Evolutionary conservation across 208 protist genomes (phyloP), one percentile per base, ranked within the genome.

Genomic region (Kentomonas sorsogonicus): DNA sequence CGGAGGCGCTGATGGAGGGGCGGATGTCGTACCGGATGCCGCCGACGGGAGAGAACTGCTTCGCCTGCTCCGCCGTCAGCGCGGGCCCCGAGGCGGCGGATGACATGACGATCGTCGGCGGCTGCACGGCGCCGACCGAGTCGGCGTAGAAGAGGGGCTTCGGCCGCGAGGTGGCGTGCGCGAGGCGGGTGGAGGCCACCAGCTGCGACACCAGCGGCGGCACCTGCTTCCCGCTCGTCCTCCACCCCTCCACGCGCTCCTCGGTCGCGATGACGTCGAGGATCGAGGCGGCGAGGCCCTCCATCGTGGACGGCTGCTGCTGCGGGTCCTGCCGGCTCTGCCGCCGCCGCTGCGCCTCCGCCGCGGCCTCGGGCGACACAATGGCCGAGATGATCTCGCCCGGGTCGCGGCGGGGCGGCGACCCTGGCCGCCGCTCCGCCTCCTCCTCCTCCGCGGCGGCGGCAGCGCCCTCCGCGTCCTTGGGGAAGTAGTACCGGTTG

Each of bases 41-140:
- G 11, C 30, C 57, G 16, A 51, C 23, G 40, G 46, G 51, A 34
- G 40, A 30, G 58, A 53, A 71, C 47, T 20, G n/a, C 38, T 43
- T 16, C 5, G 18, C 30, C 5, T 53, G 57, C 15, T 67, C 53
- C 25, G 52, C 50, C 3, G 45, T 26, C 10, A 22, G 27, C 27
- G 60, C 31, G 9, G 65, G 65, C 25, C 47, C 50, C 6, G 65
- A 71, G 10, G 33, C 20, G 20, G 29, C 13, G 1, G 65, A 71
- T 6, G 65, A 50, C 9, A 71, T 46, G 9, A 63, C 48, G 30
- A 71, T 44, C 2, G 65, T 55, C n/a, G 65, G 65, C 18, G 65
- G 22, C 3, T 48, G 46, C 53, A 18, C 9, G 15, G 31, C 2
- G 39, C 53, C 44, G 36, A 53, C 53, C 18, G 27, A 3, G 18